Evolutionary conservation across 1,284 basidiomycete genomes (phyloP), one percentile per base, ranked within the genome.

Genomic region (Anthracocystis setariae): DNA sequence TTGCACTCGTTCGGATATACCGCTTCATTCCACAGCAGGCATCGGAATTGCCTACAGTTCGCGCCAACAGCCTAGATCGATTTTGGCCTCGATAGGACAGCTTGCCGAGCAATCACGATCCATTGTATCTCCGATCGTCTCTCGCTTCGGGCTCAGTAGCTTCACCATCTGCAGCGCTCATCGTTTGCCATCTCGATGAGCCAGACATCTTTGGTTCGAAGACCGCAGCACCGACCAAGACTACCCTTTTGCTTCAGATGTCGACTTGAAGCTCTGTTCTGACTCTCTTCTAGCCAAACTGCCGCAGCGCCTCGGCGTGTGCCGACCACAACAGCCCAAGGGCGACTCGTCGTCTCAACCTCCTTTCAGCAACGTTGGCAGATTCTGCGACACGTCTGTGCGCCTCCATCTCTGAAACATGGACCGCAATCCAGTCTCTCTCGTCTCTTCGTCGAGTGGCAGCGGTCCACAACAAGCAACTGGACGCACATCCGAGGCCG

Each of bases 381-480:
- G 12, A 5, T 29, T 15, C 15, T 39, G 38, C 40, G 40, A 7
- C n/a, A 20, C 3, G n/a, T 42, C 20, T 42, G 18, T 42, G 15
- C 15, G 10, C 15, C 43, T 44, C 40, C 23, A 33, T 27, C 39
- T 17, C 29, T 24, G 20, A 29, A 29, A 23, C n/a, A 47, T 55
- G 58, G 45, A 60, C 17, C 58, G 50, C 40, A 53, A 44, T 20
- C 32, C 58, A 13, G 18, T 53, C 18, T 37, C 57, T 3, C 24
- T 47, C 21, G 35, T 40, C 10, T 13, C 43, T 5, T 52, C 58
- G 9, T n/a, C 42, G 12, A 38, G 40, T 24, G 15, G 15, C 12
- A 42, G 17, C 61, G 40, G 38, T 12, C 17, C 57, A 27, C 54
- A 57, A 15, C 15, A 8, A 5, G 17, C 8, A 17, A 35, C 48